phyloP scores from a whole-genome alignment of 495 filamentous ascomycete genomes.

The Aspergillus sclerotioniger region DNA sequence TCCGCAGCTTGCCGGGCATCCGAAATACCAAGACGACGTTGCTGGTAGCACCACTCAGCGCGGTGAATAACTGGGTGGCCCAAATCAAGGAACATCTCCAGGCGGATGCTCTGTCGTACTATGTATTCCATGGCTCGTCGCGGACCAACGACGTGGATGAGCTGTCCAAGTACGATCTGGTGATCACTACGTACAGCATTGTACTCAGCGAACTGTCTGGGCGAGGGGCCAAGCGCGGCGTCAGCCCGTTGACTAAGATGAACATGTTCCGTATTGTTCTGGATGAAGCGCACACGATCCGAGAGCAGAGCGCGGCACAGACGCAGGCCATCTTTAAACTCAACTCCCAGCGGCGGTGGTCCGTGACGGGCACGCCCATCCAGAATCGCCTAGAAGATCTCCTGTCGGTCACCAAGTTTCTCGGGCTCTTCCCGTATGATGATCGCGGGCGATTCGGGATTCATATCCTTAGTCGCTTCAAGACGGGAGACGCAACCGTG shows the following conservation, averaged over 20 bases:
- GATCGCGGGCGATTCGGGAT: slow-evolving; percentile 69
- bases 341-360: slow-evolving; percentile 82
- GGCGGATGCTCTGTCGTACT: slow-evolving; percentile 57
- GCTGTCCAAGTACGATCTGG: slow-evolving; percentile 72
- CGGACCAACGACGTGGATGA: slow-evolving; percentile 63
- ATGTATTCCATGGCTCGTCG: slow-evolving; percentile 81
- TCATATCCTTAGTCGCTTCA: slow-evolving; percentile 78
- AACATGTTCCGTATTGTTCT: slow-evolving; percentile 95
- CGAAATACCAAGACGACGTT: slow-evolving; percentile 76
- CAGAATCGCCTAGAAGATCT: slow-evolving; percentile 93
- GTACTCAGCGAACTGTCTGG: slow-evolving; percentile 73
- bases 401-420: slow-evolving; percentile 83
- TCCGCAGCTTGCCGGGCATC: slow-evolving; percentile 44
- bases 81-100: slow-evolving; percentile 82
- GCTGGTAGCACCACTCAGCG: slow-evolving; percentile 86
- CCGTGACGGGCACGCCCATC: slow-evolving; percentile 88
- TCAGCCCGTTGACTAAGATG: slow-evolving; percentile 66
- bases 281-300: slow-evolving; percentile 93
- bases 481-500: slow-evolving; percentile 72
- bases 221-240: slow-evolving; percentile 55
- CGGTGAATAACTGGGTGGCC: slow-evolving; percentile 86
- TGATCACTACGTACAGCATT: slow-evolving; percentile 89
- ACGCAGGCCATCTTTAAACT: slow-evolving; percentile 84
- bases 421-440: slow-evolving; percentile 83
- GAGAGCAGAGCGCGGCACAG: slow-evolving; percentile 74